Percentiles rank a stretch among this genome's conserved stretches.
phyloP scores from a whole-genome alignment of 2,329 filamentous ascomycete species.

The Venturia effusa region DNA sequence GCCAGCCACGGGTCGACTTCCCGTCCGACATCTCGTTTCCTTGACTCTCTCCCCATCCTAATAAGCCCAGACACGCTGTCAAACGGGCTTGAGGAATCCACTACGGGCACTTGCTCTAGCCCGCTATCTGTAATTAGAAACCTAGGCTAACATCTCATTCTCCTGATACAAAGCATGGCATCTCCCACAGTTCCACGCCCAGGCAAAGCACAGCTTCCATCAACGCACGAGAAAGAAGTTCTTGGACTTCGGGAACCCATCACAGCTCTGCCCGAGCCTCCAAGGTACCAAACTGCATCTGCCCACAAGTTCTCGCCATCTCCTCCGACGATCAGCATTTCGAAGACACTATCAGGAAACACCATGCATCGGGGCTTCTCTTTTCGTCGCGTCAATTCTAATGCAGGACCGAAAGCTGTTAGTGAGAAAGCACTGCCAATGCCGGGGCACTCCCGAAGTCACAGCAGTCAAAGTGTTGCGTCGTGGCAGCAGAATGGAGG shows the following conservation, averaged over 20 bases:
- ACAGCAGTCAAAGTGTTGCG: background rate
- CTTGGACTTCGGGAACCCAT: background rate
- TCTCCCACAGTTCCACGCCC: background rate
- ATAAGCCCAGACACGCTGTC: background rate
- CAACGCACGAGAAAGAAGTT: background rate
- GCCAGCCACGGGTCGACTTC: background rate
- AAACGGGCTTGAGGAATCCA: background rate
- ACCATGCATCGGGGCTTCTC: conserved; percentile 9
- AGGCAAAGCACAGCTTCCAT: background rate
- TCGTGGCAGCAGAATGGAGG: conserved; percentile 2
- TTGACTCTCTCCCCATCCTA: background rate
- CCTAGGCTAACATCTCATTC: background rate
- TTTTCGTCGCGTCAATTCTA: conserved; percentile 5
- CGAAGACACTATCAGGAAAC: background rate
- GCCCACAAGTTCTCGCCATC: background rate
- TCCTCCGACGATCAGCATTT: background rate
- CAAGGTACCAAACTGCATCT: background rate
- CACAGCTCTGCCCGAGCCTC: background rate
- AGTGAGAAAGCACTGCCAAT: background rate
- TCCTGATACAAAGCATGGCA: background rate
- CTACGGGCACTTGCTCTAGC: background rate
- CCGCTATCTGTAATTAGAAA: background rate
- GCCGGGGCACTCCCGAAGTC: conserved; percentile 3
- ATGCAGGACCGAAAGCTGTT: background rate
- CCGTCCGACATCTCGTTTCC: background rate